Percentiles rank a stretch among this genome's conserved stretches.
These are phyloP conservation scores for Arachnomyces sp. DNA, from an alignment of 2,329 filamentous ascomycete genomes.

Conservation along the genomic window DNA sequence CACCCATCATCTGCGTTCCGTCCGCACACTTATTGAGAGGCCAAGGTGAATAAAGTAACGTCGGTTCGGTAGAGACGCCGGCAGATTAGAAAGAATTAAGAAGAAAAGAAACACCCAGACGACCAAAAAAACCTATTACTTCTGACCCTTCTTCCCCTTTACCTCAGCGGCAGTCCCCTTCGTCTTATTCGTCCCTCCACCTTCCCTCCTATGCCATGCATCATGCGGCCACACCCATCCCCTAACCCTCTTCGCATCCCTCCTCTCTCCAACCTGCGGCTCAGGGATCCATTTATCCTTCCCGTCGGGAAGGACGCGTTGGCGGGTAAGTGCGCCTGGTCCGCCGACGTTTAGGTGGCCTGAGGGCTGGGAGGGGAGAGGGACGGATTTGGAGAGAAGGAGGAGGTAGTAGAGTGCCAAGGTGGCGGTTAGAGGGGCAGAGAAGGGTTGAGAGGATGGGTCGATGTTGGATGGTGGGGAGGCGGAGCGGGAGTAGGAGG, in stretches of 20 bases:
- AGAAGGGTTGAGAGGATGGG: constrained; percentile 11
- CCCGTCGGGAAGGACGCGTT: constrained; percentile 44
- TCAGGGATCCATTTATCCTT: constrained; percentile 59
- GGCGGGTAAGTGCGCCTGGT: constrained; percentile 49
- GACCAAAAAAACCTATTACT: constrained; percentile 18
- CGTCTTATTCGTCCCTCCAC: constrained; percentile 26
- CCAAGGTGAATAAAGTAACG: no score
- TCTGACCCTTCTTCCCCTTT: constrained; percentile 31
- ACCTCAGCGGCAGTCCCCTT: constrained; percentile 11
- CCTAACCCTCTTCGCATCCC: constrained; percentile 52
- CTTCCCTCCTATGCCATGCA: constrained; percentile 51
- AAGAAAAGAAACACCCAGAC: no score
- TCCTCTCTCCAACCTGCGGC: constrained; percentile 51
- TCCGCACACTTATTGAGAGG: no score
- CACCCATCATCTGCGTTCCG: no score
- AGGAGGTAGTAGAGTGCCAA: constrained; percentile 58
- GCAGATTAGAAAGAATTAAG: no score
- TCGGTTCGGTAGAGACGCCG: no score
- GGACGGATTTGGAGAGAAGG: constrained; percentile 57
- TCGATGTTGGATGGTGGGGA: constrained; percentile 13
- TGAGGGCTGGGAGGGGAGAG: constrained; percentile 49
- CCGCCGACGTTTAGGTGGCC: constrained; percentile 56
- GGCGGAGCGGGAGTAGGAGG: constrained; percentile 19
- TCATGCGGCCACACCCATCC: constrained; percentile 59
- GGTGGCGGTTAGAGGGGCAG: constrained; percentile 46